Evolutionary conservation across 139 green algal species (phyloP).

Genomic region (Tetradesmus lagerheimii): DNA sequence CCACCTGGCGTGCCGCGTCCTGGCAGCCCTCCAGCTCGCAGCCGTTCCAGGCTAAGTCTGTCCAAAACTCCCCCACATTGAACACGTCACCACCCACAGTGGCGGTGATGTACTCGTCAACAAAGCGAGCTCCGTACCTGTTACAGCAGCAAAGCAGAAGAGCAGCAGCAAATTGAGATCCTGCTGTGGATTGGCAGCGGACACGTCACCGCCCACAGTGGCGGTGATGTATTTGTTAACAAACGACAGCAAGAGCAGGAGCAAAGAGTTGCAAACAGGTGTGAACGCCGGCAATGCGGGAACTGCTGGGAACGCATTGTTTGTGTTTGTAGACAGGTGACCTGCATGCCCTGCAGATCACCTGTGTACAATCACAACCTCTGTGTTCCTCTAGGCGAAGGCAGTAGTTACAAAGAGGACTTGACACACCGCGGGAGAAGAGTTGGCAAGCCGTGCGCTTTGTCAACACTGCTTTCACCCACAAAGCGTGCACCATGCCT

Average conservation of each 20-base stretch:
- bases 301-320: no score
- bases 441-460: no score
- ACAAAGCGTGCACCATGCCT: no score
- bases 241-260: background rate
- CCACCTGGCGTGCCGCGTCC: conserved; percentile 82
- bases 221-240: conserved; percentile 46
- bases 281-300: no score
- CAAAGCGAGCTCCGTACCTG: conserved; percentile 46
- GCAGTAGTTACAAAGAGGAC: no score
- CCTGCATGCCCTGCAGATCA: no score
- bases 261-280: no score
- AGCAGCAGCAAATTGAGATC: conserved; percentile 63
- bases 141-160: background rate
- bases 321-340: no score
- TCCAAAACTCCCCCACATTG: conserved; percentile 58
- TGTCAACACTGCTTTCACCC: no score
- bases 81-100: conserved; percentile 42
- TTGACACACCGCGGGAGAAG: no score
- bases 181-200: background rate
- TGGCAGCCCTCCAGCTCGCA: conserved; percentile 88
- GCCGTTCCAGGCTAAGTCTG: conserved; percentile 46
- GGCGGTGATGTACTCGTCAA: conserved; percentile 53
- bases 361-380: no score
- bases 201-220: conserved; percentile 21
- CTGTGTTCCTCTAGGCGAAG: no score